Conservation (phyloP, 2,329 filamentous ascomycete species). For the Pseudocercospora cruenta region DNA sequence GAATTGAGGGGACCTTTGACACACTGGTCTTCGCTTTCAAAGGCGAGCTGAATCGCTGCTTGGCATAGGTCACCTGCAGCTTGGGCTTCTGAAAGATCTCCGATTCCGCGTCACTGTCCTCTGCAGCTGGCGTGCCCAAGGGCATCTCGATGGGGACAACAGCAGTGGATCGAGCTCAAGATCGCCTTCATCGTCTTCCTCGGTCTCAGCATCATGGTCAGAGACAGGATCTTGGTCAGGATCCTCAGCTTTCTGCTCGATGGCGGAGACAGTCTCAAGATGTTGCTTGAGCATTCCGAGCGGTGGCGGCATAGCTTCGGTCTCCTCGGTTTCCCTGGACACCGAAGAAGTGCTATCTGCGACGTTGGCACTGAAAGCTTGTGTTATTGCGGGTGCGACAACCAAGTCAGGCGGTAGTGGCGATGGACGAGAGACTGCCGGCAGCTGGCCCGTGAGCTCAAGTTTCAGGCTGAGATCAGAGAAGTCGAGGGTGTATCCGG, state of each 20-base stretch:
- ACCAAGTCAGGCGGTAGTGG: not conserved
- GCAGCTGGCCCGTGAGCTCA: not conserved
- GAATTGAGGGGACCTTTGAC: not conserved
- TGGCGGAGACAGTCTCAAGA: not conserved
- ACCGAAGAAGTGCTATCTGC: not conserved
- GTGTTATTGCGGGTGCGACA: not conserved
- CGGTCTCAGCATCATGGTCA: not conserved
- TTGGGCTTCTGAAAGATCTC: not conserved
- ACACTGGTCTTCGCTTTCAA: not conserved
- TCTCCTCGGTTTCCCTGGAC: not conserved
- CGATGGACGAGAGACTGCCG: not conserved
- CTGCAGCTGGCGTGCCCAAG: not conserved
- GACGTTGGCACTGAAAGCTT: not conserved
- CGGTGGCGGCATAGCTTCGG: not conserved
- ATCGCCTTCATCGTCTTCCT: not conserved
- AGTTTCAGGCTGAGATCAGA: slow-evolving; percentile 8
- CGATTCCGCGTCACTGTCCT: not conserved
- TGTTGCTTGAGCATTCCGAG: not conserved
- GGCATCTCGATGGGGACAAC: not conserved
- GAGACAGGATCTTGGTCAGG: not conserved
- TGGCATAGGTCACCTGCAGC: not conserved
- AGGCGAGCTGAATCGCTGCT: not conserved
- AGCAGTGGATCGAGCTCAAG: not conserved
- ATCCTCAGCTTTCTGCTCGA: not conserved
- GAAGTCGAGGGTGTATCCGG: slow-evolving; percentile 13